Conservation (phyloP, 2,329 filamentous ascomycete species). For the Clathrospora elynae region DNA sequence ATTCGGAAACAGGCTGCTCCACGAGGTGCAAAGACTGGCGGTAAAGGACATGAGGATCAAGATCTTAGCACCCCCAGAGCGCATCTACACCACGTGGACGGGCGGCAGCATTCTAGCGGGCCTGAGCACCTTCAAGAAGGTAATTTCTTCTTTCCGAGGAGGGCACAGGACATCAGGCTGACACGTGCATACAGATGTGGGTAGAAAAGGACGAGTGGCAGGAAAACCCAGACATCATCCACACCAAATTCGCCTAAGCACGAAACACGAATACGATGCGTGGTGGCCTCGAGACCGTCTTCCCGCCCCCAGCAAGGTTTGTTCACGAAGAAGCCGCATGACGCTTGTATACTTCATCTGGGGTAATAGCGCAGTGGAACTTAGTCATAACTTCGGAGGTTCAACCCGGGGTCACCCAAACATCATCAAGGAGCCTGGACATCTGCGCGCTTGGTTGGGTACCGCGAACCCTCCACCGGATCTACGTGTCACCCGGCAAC, state of each 20-base stretch:
- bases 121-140: constrained; percentile 97
- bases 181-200: constrained; percentile 77
- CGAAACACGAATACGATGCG: constrained; percentile 35
- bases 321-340: constrained; percentile 35
- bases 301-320: constrained; percentile 41
- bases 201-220: constrained; percentile 99
- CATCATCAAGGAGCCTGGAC: constrained; percentile 24
- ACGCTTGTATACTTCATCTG: constrained; percentile 28
- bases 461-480: constrained; percentile 19
- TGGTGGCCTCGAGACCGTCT: constrained; percentile 27
- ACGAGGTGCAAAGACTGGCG: constrained; percentile 89
- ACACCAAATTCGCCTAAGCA: constrained; percentile 86
- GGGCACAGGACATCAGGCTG: constrained; percentile 26
- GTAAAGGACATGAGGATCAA: constrained; percentile 99
- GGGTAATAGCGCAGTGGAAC: constrained; percentile 17
- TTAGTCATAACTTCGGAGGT: constrained; percentile 47
- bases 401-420: constrained; percentile 30
- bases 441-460: constrained; percentile 26
- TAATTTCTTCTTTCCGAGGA: constrained; percentile 51
- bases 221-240: constrained; percentile 98
- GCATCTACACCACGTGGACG: constrained; percentile 99
- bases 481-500: constrained; percentile 35
- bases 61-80: constrained; percentile 96
- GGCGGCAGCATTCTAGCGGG: constrained; percentile 96
- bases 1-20: constrained; percentile 88